Conservation (phyloP, 768 basidiomycete genomes). For the Termitomyces eurrhizus region DNA sequence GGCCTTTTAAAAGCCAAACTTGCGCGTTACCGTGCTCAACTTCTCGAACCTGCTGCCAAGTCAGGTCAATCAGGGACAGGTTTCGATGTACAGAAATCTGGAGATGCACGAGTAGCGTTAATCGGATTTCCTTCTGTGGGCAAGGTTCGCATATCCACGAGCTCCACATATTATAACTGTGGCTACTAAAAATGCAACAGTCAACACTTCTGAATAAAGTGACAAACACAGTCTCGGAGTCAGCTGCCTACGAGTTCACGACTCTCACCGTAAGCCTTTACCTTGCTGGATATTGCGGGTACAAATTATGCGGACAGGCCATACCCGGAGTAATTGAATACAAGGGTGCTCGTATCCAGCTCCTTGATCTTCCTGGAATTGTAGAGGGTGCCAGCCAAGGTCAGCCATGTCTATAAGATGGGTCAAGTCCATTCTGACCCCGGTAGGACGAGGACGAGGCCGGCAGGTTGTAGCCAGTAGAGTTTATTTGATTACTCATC, state of each 20-base stretch:
- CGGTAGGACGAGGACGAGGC: conserved; percentile 77
- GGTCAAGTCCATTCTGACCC: background rate
- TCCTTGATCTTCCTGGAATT: conserved; percentile 94
- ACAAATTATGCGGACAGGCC: conserved; percentile 45
- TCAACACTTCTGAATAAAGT: conserved; percentile 90
- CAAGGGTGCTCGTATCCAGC: conserved; percentile 87
- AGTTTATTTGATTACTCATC: conserved; percentile 17
- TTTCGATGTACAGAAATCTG: conserved; percentile 79
- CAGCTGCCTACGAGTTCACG: conserved; percentile 95
- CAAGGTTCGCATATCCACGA: conserved; percentile 42
- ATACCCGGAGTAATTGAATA: conserved; percentile 98
- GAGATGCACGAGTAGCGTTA: conserved; percentile 87
- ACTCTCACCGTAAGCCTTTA: conserved; percentile 65
- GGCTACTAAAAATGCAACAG: conserved; percentile 31
- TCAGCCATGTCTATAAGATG: conserved; percentile 2
- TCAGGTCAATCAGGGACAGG: conserved; percentile 77
- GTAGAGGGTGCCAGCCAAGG: conserved; percentile 91
- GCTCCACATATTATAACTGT: background rate
- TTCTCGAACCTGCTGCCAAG: conserved; percentile 89
- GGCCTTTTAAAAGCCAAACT: conserved; percentile 93
- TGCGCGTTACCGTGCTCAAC: conserved; percentile 90
- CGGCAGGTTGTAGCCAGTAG: conserved; percentile 92
- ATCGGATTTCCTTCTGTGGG: conserved; percentile 98
- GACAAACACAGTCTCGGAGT: conserved; percentile 85
- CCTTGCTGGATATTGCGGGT: background rate